Evolutionary conservation across 2,329 filamentous ascomycete genomes (phyloP), one percentile per base, ranked within the genome.

Genomic region (Apiospora aurea): DNA sequence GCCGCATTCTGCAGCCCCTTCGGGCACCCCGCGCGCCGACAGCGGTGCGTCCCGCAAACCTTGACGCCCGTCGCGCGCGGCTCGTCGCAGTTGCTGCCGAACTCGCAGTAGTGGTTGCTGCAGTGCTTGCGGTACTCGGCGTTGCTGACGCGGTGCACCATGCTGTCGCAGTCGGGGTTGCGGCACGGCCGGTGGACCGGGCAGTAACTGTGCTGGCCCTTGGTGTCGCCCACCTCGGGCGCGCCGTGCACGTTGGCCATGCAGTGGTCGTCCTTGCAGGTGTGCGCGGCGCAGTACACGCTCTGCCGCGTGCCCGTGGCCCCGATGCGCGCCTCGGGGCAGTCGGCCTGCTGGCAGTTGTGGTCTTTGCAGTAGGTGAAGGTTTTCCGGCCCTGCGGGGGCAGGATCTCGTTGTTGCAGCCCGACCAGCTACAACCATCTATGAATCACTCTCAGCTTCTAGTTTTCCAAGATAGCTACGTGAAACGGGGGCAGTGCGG

Each of bases 31-130:
- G 26, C 29, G 10, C 47, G 44, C 26, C 18, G n/a, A 26, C 67
- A 69, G 3, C 44, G 44, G 67, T 69, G 67, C 8, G 26, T 14
- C 16, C 21, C 16, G 34, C 67, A 69, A 44, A 49, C 38, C 26
- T 16, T 47, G 8, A 38, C 44, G 0, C 67, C 67, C 1, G 26
- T 4, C 16, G 67, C 67, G 2, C 67, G 67, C 67, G 21, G 43
- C 18, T 49, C 26, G 24, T 49, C 44, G 44, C 67, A 69, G 44
- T 34, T 46, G 26, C 29, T 29, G 16, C 47, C 67, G 44, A 69
- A 69, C 44, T 46, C 44, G 67, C 67, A 69, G 67, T 49, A 69
- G 26, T 69, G 67, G 24, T 69, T 69, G 24, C 34, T 49, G 67
- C 67, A 69, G 10, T 46, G 44, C 67, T 69, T 49, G 16, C 47